phyloP scores from a whole-genome alignment of 768 basidiomycete genomes.

The Epithele typhae region DNA sequence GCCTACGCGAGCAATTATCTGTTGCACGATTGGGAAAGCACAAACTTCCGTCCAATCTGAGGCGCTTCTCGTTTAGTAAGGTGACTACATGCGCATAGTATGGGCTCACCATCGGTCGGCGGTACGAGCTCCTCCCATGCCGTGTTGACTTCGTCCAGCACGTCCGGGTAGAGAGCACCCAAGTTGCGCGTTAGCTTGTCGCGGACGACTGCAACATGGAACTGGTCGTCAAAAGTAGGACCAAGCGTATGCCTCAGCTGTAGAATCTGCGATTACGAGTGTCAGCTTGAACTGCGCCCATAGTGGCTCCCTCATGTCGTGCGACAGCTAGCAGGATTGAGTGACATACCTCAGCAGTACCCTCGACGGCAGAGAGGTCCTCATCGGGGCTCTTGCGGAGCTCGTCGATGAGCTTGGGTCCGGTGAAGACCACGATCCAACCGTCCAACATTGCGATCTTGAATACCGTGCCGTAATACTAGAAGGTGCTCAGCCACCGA shows the following conservation, averaged over 20 bases:
- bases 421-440: constrained; percentile 44
- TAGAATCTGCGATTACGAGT: constrained; percentile 1
- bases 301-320: too few relatives aligned
- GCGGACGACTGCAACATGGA: constrained; percentile 16
- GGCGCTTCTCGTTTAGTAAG: too few relatives aligned
- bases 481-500: too few relatives aligned
- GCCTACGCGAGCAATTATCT: constrained; percentile 15
- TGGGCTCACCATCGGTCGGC: constrained; percentile 10
- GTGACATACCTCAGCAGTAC: constrained; percentile 33
- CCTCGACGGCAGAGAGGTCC: constrained; percentile 38
- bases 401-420: constrained; percentile 45
- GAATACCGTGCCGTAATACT: constrained; percentile 29
- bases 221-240: constrained; percentile 11
- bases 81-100: too few relatives aligned
- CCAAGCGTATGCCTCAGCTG: constrained; percentile 12
- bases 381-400: constrained; percentile 44
- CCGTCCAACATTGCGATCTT: constrained; percentile 40
- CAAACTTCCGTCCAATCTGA: constrained; percentile 2
- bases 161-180: constrained; percentile 9
- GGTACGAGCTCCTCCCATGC: constrained; percentile 15
- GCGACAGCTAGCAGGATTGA: too few relatives aligned
- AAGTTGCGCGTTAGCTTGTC: constrained; percentile 18
- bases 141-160: constrained; percentile 12
- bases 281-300: too few relatives aligned
- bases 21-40: constrained; percentile 4